phyloP scores from a whole-genome alignment of 1,284 basidiomycete genomes.

The Trichosporon coremiiforme region DNA sequence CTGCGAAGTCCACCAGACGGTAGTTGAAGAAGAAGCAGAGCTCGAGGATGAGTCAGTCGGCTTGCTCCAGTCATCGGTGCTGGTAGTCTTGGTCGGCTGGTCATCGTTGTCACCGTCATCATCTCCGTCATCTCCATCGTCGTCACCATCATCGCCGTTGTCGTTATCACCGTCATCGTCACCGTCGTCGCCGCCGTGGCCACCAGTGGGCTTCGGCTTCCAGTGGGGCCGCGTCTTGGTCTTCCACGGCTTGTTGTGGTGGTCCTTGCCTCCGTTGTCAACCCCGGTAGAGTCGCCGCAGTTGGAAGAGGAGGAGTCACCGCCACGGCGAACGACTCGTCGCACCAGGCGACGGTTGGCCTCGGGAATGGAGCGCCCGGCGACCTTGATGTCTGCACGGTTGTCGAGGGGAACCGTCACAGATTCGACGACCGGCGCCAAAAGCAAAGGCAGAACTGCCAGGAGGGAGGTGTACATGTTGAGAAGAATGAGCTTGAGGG shows the following conservation, averaged over 20 bases:
- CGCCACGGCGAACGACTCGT: conserved; percentile 19
- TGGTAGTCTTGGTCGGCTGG: not conserved
- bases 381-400: conserved; percentile 16
- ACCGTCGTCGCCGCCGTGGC: not conserved
- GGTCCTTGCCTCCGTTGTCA: not conserved
- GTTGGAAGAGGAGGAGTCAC: not conserved
- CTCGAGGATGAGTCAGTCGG: not conserved
- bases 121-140: not conserved
- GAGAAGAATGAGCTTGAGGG: conserved; percentile 1
- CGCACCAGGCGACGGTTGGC: conserved; percentile 26
- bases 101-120: not conserved
- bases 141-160: not conserved
- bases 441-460: conserved; percentile 7
- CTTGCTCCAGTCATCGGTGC: not conserved
- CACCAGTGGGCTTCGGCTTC: conserved; percentile 9
- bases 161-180: not conserved
- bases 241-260: not conserved
- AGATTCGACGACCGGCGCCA: conserved; percentile 21
- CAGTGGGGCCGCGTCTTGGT: conserved; percentile 13
- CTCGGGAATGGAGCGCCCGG: not conserved
- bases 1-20: conserved; percentile 10
- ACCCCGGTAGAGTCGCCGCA: not conserved
- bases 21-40: conserved; percentile 27
- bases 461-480: conserved; percentile 5
- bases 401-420: not conserved